phyloP scores from a whole-genome alignment of 768 basidiomycete species.

The Phaeotremella skinneri region DNA sequence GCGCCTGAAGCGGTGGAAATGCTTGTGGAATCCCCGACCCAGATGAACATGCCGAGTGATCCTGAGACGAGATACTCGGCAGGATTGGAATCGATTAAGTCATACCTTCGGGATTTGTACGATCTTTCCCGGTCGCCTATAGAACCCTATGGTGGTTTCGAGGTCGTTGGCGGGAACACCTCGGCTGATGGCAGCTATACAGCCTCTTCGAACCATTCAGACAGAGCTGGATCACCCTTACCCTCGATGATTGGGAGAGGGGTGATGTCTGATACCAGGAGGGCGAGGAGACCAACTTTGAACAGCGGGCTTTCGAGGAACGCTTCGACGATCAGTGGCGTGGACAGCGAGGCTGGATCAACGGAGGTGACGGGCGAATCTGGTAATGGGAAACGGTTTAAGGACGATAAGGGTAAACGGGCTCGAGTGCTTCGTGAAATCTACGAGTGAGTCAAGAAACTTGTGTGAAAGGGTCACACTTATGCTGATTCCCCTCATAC shows the following conservation, averaged over 20 bases:
- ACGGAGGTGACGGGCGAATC: slow-evolving; percentile 10
- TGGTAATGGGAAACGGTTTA: slow-evolving; percentile 64
- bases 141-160: slow-evolving; percentile 42
- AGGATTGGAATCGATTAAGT: slow-evolving; percentile 87
- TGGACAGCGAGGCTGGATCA: slow-evolving; percentile 14
- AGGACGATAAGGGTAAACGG: slow-evolving; percentile 84
- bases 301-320: slow-evolving; percentile 16
- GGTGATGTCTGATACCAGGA: slow-evolving; percentile 16
- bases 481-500: slow-evolving; percentile 11
- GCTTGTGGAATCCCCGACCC: not conserved
- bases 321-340: slow-evolving; percentile 12
- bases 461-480: slow-evolving; percentile 7
- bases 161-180: slow-evolving; percentile 17
- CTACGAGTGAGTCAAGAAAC: slow-evolving; percentile 64
- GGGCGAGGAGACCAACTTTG: slow-evolving; percentile 32
- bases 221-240: slow-evolving; percentile 20
- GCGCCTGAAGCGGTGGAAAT: slow-evolving; percentile 6
- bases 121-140: slow-evolving; percentile 77
- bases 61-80: slow-evolving; percentile 35
- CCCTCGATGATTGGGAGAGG: slow-evolving; percentile 14
- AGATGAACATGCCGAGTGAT: not conserved
- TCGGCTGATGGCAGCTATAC: slow-evolving; percentile 7
- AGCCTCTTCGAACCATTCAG: slow-evolving; percentile 15
- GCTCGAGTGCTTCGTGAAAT: slow-evolving; percentile 85
- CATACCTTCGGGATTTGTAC: slow-evolving; percentile 92